These are phyloP conservation scores for Gorgonomyces haynaldii DNA, from an alignment of 192 early-diverging fungal species.

Conservation along the genomic window DNA sequence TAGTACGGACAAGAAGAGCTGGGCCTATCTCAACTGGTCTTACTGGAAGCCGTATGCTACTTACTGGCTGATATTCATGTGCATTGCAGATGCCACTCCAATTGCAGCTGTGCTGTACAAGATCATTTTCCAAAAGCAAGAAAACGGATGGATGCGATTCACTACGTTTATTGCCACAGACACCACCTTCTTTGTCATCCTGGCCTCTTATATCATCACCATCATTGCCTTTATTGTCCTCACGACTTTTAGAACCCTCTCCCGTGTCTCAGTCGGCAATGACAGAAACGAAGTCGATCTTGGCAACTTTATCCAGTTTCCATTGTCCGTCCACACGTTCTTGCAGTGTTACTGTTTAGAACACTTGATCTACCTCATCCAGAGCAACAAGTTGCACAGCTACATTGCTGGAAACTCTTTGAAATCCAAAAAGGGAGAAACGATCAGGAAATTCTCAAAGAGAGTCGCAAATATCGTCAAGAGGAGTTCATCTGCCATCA, in stretches of 20 bases:
- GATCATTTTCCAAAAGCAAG: not conserved
- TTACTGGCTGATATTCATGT: not conserved
- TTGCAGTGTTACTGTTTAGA: not conserved
- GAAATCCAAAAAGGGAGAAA: no score
- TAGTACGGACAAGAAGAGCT: not conserved
- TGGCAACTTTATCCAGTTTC: not conserved
- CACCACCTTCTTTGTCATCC: not conserved
- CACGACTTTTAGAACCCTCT: not conserved
- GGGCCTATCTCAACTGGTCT: not conserved
- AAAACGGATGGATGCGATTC: not conserved
- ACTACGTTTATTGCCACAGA: not conserved
- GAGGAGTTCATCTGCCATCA: no score
- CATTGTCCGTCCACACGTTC: not conserved
- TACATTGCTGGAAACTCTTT: no score
- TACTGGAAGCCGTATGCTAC: conserved; percentile 1
- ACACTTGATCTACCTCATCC: no score
- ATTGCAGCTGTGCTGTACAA: not conserved
- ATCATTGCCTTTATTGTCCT: not conserved
- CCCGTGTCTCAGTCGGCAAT: not conserved
- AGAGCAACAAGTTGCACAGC: no score
- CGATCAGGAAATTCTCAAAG: no score
- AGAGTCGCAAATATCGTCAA: no score
- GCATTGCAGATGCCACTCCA: not conserved
- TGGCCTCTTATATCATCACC: not conserved
- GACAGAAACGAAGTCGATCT: not conserved